These are phyloP conservation scores for Nepenthes gracilis DNA, from an alignment of 148 eudicot species.

Conservation along the genomic window DNA sequence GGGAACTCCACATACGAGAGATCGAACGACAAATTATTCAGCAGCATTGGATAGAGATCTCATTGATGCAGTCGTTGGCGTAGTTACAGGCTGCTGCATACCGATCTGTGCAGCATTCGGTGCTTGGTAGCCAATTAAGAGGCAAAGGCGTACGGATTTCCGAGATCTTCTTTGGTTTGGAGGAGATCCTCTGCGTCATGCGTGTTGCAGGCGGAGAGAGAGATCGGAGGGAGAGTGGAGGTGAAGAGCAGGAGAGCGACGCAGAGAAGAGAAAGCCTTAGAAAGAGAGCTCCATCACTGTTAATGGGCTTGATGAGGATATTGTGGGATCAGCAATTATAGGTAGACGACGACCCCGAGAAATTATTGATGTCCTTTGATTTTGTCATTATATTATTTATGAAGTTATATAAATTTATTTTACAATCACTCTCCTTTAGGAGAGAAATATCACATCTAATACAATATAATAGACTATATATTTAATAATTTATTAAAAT, in stretches of 20 bases:
- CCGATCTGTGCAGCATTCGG: conserved; percentile 18
- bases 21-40: conserved; percentile 12
- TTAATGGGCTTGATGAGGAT: too few relatives aligned
- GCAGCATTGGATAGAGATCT: conserved; percentile 6
- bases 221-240: conserved; percentile 1
- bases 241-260: background rate
- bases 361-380: too few relatives aligned
- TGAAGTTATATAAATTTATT: too few relatives aligned
- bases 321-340: too few relatives aligned
- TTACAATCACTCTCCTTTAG: too few relatives aligned
- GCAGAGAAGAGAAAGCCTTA: too few relatives aligned
- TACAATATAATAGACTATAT: too few relatives aligned
- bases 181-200: conserved; percentile 17
- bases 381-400: too few relatives aligned
- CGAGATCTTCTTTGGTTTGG: conserved; percentile 3
- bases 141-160: background rate
- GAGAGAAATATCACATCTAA: too few relatives aligned
- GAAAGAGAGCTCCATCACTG: too few relatives aligned
- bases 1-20: conserved; percentile 10
- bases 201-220: conserved; percentile 10
- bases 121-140: conserved; percentile 10
- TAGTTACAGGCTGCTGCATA: conserved; percentile 11
- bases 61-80: conserved; percentile 13
- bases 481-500: too few relatives aligned
- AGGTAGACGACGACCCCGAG: too few relatives aligned